A percentile compares a stretch with the other conserved stretches of the same genome.
These are phyloP conservation scores for Rhododendron simsii DNA, from an alignment of 148 eudicot species.

Conservation along the genomic window DNA sequence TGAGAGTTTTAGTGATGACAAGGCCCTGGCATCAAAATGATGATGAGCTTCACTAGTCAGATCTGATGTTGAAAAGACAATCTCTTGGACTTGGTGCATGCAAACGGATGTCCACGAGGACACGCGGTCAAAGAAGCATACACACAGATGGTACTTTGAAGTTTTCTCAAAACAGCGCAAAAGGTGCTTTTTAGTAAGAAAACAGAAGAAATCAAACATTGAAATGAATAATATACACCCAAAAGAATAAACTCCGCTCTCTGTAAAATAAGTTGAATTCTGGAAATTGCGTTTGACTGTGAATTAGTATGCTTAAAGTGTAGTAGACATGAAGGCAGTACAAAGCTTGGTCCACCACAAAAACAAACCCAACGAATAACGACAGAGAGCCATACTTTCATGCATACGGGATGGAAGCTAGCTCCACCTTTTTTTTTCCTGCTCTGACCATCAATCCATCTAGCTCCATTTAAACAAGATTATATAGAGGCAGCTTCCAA, in stretches of 20 bases:
- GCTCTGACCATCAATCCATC: not conserved
- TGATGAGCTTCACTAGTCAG: not conserved
- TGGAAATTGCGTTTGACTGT: not conserved
- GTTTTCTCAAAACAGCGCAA: not conserved
- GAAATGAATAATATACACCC: not conserved
- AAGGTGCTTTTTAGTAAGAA: not conserved
- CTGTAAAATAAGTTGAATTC: not conserved
- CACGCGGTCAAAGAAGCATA: not conserved
- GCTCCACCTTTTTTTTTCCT: not conserved
- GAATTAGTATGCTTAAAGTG: not conserved
- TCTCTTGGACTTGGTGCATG: not conserved
- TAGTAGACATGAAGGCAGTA: not conserved
- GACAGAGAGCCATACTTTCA: not conserved
- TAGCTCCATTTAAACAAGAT: not conserved
- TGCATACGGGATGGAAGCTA: not conserved
- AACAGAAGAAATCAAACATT: not conserved
- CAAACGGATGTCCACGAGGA: not conserved
- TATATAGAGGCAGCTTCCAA: not conserved
- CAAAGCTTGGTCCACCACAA: not conserved
- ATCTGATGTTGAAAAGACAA: not conserved
- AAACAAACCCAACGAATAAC: not conserved
- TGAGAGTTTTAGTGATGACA: slow-evolving; percentile 51
- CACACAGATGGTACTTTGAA: not conserved
- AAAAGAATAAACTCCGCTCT: not conserved
- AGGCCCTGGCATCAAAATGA: slow-evolving; percentile 41